Conservation (phyloP, 2,329 filamentous ascomycete species). For the Orbilia oligospora region DNA sequence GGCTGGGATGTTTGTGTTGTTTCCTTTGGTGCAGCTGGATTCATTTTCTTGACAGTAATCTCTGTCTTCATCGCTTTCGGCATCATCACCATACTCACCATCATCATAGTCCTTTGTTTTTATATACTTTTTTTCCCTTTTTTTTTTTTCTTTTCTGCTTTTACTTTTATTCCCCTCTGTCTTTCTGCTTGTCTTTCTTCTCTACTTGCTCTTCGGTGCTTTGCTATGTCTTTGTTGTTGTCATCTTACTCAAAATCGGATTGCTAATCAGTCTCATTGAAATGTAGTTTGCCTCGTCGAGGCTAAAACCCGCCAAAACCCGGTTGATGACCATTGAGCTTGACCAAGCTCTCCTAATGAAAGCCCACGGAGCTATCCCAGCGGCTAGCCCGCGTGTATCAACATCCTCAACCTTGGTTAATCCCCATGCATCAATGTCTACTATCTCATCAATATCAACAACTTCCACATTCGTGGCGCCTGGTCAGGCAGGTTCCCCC, state of each 20-base stretch:
- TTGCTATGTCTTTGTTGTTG: not conserved
- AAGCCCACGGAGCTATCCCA: constrained; percentile 62
- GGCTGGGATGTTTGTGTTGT: constrained; percentile 26
- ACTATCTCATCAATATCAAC: constrained; percentile 62
- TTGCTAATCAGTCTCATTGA: constrained; percentile 42
- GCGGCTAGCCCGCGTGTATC: constrained; percentile 60
- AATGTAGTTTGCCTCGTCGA: constrained; percentile 64
- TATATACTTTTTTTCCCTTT: not conserved
- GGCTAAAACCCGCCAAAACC: constrained; percentile 65
- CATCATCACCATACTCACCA: too few species aligned
- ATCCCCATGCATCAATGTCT: constrained; percentile 53
- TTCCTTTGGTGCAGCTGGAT: not conserved
- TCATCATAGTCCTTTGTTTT: not conserved
- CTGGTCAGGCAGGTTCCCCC: constrained; percentile 35
- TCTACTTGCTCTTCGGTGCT: not conserved
- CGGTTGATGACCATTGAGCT: constrained; percentile 65
- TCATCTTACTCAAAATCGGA: constrained; percentile 9
- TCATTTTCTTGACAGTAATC: too few species aligned
- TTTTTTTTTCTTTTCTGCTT: too few species aligned
- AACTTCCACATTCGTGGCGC: constrained; percentile 47
- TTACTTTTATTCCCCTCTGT: not conserved
- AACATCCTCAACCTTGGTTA: constrained; percentile 61
- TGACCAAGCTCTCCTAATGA: constrained; percentile 63
- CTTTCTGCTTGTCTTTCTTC: not conserved
- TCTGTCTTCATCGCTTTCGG: too few species aligned